Evolutionary conservation across 2,329 filamentous ascomycete species (phyloP), one percentile per base, ranked within the genome.

Genomic region (Pseudocercospora musae): DNA sequence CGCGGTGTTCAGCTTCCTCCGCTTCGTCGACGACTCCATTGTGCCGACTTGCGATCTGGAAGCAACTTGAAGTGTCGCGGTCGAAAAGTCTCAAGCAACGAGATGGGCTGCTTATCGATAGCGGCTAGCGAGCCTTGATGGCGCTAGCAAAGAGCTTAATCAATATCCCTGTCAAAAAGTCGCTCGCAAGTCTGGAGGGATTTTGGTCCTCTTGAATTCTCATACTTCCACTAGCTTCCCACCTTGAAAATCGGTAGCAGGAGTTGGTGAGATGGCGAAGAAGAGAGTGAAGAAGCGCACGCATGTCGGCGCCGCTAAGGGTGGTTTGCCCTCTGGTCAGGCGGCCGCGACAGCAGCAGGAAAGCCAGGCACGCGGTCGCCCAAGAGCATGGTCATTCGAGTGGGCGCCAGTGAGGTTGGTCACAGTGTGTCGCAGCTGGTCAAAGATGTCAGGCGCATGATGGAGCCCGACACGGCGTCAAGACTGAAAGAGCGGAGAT

Each of bases 371-470:
- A 82, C 84, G 58, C 86, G 87, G 67, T 84, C 87, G 57, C 95
- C 95, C 33, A 97, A 97, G 83, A 96, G 90, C 76, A 97, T 99
- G 94, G 94, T 99, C 62, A 96, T 99, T 77, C 91, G 95, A 70
- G 93, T 97, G 72, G 95, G 95, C 71, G 94, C 93, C 70, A 90
- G 92, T 72, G 91, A 97, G 75, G 92, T 99, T 57, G 95, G 95
- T 62, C 87, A 91, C 63, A 96, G 90, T 76, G 85, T 99, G 71
- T 94, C 89, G 75, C 93, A 98, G 79, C 82, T 99, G 70, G 93
- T 94, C 21, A 88, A 90, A 70, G 95, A 99, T 79, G 90, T 98
- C 62, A 88, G 95, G 71, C 84, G 84, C 59, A 94, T 98, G 80
- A 96, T 99, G 92, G 92, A 98, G 78, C 95, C 95, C 0, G 91